Base-by-base conservation (phyloP, 2,329 filamentous ascomycete genomes). In the Fusarium albidum region DNA sequence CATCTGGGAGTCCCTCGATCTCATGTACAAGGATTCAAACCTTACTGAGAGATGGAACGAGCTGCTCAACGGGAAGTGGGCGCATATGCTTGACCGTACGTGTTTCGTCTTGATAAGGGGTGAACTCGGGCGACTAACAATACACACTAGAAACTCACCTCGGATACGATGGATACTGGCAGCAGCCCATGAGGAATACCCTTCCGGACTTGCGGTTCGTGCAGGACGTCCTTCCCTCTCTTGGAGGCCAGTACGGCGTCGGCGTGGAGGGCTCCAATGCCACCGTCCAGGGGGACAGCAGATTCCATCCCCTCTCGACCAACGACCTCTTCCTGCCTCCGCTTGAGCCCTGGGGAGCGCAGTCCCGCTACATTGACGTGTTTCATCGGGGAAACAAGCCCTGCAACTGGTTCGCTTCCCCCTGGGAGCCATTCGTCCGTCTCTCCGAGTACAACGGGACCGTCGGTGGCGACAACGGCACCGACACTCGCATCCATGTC, bases 131-230 rank as follows among this genome's bases (percentile, higher is more conserved):
- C 0, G 3, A 0, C 52, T 60, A 1, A 60, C 33, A 0, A 13
- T 7, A 1, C 21, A 18, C 21, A 18, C 6, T 29, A 74, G 73
- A 83, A 74, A 82, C 80, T 0, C 82, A 84, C 60, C 70, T 84
- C 9, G 80, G 81, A 15, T 84, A 81, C 39, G 74, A 82, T 45
- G 77, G 75, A 0, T 68, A 69, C 69, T 83, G 87, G 87, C 88
- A 91, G 71, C 87, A 90, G 68, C 86, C 88, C 1, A 90, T 90
- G 87, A 78, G 86, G 28, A 88, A 91, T 66, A 81, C 81, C 0
- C 79, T 88, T 2, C 86, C 87, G 0, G 79, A 82, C 6, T 51
- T 69, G 15, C 39, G 57, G 5, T 69, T 63, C n/a, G 65, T 69
- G 4, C 68, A 69, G 14, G 88, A 8, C 79, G 86, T 47, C 75